Evolutionary conservation across 208 protist genomes (phyloP).

Genomic region (Blastocrithidia nonstop): DNA sequence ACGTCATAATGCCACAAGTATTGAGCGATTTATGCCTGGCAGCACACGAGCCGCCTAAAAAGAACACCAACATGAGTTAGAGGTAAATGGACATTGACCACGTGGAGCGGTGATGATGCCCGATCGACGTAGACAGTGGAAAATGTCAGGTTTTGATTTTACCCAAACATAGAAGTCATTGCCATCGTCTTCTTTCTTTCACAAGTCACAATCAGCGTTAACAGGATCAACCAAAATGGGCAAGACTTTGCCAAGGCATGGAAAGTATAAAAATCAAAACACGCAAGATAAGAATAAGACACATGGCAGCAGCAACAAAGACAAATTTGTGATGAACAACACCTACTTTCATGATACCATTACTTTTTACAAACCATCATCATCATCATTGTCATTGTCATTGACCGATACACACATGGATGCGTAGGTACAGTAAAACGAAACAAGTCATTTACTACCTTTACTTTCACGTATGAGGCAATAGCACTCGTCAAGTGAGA

Average conservation of each 20-base stretch:
- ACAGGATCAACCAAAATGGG: not conserved
- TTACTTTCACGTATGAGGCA: no score
- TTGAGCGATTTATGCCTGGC: no score
- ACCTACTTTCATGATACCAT: constrained; percentile 45
- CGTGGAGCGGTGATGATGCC: not conserved
- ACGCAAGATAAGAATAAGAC: no score
- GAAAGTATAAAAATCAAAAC: no score
- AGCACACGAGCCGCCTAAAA: constrained; percentile 7
- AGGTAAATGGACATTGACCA: not conserved
- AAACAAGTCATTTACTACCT: no score
- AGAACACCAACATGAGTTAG: not conserved
- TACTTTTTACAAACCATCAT: constrained; percentile 11
- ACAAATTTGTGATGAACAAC: no score
- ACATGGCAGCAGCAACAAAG: no score
- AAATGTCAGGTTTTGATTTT: constrained; percentile 13
- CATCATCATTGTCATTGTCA: not conserved
- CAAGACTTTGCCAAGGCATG: constrained; percentile 4
- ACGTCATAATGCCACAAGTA: no score
- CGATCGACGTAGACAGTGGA: constrained; percentile 19
- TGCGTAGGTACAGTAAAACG: constrained; percentile 13
- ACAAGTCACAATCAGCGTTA: not conserved
- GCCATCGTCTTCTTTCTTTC: constrained; percentile 13
- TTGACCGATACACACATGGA: constrained; percentile 20
- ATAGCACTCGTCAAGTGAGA: no score
- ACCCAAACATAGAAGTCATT: no score